Evolutionary conservation across 257 asterid species (phyloP).

Genomic region (Nyctanthes arbortristis): DNA sequence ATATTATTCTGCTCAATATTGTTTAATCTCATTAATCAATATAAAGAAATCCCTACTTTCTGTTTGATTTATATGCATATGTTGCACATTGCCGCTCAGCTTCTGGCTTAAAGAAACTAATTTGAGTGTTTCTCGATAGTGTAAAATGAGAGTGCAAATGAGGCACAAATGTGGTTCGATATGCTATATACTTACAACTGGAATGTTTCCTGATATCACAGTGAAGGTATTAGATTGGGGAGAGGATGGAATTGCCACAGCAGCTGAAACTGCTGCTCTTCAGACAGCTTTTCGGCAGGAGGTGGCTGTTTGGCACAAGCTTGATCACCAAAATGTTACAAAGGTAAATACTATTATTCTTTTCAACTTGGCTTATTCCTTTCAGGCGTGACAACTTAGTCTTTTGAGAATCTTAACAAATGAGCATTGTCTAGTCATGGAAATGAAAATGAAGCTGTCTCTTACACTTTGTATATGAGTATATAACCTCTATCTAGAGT

Average conservation of each 20-base stretch:
- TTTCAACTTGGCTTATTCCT: not conserved
- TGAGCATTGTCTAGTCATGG: not conserved
- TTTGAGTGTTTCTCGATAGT: too few relatives aligned
- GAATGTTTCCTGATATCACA: conserved; percentile 24
- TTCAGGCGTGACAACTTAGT: too few relatives aligned
- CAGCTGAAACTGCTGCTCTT: conserved; percentile 53
- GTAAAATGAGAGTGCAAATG: too few relatives aligned
- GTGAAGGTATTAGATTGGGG: conserved; percentile 83
- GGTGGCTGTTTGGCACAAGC: conserved; percentile 77
- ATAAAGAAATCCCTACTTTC: not conserved
- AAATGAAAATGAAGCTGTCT: not conserved
- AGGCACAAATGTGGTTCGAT: too few relatives aligned
- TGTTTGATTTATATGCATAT: too few relatives aligned
- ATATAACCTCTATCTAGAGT: not conserved
- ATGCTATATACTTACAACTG: conserved; percentile 18
- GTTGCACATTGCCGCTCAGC: not conserved
- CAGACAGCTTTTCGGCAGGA: conserved; percentile 57
- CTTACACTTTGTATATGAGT: not conserved
- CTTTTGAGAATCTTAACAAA: not conserved
- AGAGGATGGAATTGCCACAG: conserved; percentile 63
- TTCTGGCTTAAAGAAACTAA: not conserved
- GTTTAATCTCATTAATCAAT: not conserved
- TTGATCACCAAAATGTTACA: conserved; percentile 67
- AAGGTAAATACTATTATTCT: conserved; percentile 40
- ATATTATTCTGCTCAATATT: too few relatives aligned